Evolutionary conservation across 164 flowering plant genomes (phyloP).

Genomic region (Stephania cephalantha): DNA sequence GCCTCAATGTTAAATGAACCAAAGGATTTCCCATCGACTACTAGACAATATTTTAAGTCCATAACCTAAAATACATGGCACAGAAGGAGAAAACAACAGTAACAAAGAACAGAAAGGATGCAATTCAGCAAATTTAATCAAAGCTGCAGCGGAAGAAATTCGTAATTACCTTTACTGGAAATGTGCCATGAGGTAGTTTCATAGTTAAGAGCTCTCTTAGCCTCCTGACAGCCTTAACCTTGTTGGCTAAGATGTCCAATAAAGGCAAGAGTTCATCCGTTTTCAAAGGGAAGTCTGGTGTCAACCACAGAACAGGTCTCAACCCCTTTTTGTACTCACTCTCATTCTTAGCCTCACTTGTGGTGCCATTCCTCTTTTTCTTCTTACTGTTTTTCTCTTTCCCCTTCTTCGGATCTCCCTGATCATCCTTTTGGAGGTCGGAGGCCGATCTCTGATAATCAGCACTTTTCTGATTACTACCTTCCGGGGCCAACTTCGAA

Average conservation of each 20-base stretch:
- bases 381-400: constrained; percentile 74
- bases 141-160: constrained; percentile 7
- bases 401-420: constrained; percentile 51
- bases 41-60: neutral
- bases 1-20: neutral
- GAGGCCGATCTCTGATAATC: constrained; percentile 51
- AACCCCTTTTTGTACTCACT: constrained; percentile 95
- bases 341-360: constrained; percentile 64
- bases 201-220: constrained; percentile 94
- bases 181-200: constrained; percentile 83
- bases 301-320: constrained; percentile 94
- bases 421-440: constrained; percentile 46
- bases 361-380: constrained; percentile 73
- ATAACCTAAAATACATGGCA: neutral
- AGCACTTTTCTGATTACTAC: constrained; percentile 37
- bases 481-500: constrained; percentile 72
- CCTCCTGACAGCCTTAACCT: constrained; percentile 95
- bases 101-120: neutral
- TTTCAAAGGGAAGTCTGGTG: constrained; percentile 88
- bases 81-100: neutral
- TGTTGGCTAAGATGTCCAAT: constrained; percentile 92
- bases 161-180: constrained; percentile 84
- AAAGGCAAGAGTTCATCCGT: constrained; percentile 93
- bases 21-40: neutral
- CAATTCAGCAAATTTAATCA: neutral